Conservation (phyloP, 1,284 basidiomycete species). For the Mycena sp. region DNA sequence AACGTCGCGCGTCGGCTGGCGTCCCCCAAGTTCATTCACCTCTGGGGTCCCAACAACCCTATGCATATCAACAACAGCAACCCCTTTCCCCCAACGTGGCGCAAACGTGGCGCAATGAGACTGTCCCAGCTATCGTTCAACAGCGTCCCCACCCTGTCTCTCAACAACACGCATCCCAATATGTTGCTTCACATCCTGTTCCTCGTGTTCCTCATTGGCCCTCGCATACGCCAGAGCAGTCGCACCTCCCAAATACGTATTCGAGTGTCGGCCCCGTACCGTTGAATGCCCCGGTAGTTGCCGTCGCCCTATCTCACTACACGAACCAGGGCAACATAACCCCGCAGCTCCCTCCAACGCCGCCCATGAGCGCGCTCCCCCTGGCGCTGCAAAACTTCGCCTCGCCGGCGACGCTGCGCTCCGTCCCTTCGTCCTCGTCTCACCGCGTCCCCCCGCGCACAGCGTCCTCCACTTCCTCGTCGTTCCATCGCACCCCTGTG, state of each 20-base stretch:
- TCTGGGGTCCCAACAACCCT: background rate
- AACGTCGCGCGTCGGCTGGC: slow-evolving; percentile 2
- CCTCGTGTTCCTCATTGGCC: no score
- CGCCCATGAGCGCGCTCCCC: slow-evolving; percentile 21
- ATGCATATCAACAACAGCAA: background rate
- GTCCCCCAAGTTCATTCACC: background rate
- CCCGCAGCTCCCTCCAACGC: background rate
- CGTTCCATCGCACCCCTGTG: background rate
- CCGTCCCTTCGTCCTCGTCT: background rate
- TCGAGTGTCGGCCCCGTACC: no score
- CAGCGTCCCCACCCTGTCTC: no score
- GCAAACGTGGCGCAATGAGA: no score
- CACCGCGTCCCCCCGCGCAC: background rate
- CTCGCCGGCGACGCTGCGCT: background rate
- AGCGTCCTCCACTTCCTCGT: background rate
- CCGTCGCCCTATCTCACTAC: no score
- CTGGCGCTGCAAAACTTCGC: slow-evolving; percentile 15
- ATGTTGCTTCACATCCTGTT: no score
- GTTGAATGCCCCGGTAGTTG: no score
- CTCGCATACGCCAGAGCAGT: no score
- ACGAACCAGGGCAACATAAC: background rate
- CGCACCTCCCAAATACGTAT: no score
- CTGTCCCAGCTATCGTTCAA: no score
- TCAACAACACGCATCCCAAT: no score
- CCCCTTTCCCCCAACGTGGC: no score